A percentile compares a stretch with the other conserved stretches of the same genome.
phyloP scores from a whole-genome alignment of 139 green algal species.

The Chlorella sp. region DNA sequence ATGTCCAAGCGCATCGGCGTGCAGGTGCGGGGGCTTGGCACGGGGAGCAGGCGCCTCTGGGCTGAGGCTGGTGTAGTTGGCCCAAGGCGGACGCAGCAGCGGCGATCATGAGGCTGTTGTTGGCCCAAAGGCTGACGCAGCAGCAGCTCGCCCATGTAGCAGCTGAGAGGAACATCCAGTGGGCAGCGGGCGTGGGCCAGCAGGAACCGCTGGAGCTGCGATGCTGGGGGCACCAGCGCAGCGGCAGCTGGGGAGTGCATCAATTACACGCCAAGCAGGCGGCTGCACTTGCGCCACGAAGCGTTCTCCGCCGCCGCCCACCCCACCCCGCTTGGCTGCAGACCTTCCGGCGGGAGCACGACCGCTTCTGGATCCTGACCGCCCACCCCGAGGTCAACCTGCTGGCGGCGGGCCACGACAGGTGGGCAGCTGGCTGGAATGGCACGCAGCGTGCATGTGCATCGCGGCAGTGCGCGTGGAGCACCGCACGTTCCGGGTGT shows the following conservation, averaged over 20 bases:
- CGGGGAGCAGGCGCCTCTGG: background rate
- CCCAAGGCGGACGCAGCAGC: too few relatives aligned
- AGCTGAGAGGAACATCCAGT: too few relatives aligned
- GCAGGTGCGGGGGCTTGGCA: conserved; percentile 57
- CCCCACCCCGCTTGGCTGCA: background rate
- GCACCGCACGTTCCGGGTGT: background rate
- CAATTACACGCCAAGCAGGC: too few relatives aligned
- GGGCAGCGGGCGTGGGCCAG: too few relatives aligned
- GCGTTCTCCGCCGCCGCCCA: background rate
- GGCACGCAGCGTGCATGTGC: background rate
- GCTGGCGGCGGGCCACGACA: conserved; percentile 97
- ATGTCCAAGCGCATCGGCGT: conserved; percentile 97
- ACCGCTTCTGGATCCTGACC: conserved; percentile 97
- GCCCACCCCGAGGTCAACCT: conserved; percentile 99
- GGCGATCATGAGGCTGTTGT: too few relatives aligned
- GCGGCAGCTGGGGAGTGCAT: too few relatives aligned
- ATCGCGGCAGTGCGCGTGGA: background rate
- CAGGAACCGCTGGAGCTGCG: too few relatives aligned
- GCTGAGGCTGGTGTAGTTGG: background rate
- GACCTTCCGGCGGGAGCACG: conserved; percentile 79
- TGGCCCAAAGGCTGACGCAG: too few relatives aligned
- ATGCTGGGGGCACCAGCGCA: too few relatives aligned
- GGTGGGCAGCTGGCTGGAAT: conserved; percentile 42
- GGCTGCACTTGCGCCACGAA: too few relatives aligned
- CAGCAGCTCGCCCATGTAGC: too few relatives aligned